phyloP scores from a whole-genome alignment of 139 green algal genomes.

The Eudorina sp. region DNA sequence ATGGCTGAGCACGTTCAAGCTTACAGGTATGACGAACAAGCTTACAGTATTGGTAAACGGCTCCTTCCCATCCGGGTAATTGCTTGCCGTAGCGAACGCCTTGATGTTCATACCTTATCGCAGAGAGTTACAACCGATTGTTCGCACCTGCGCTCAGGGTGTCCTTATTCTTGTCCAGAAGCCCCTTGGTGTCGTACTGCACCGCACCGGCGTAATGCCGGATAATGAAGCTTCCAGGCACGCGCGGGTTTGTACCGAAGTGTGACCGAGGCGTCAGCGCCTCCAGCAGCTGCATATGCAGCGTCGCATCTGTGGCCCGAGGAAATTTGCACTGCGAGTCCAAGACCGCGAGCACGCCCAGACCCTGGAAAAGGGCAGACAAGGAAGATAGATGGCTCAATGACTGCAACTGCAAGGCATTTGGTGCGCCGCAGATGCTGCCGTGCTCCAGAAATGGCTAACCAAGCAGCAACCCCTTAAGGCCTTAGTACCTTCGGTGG shows the following conservation, averaged over 20 bases:
- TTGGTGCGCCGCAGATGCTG: too few relatives aligned
- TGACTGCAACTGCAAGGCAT: too few relatives aligned
- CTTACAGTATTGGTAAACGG: too few relatives aligned
- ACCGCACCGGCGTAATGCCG: slow-evolving; percentile 85
- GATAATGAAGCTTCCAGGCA: slow-evolving; percentile 79
- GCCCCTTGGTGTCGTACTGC: slow-evolving; percentile 70
- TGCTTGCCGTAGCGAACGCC: too few relatives aligned
- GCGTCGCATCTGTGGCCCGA: slow-evolving; percentile 82
- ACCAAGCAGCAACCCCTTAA: too few relatives aligned
- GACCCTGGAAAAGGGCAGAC: slow-evolving; percentile 42
- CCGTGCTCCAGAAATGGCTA: too few relatives aligned
- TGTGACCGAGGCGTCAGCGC: slow-evolving; percentile 59
- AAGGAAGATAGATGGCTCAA: too few relatives aligned
- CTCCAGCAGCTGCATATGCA: slow-evolving; percentile 58
- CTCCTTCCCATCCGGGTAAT: too few relatives aligned
- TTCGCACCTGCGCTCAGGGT: slow-evolving; percentile 71
- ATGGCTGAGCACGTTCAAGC: too few relatives aligned
- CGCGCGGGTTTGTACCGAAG: slow-evolving; percentile 69
- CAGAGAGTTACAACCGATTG: too few relatives aligned
- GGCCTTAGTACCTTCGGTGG: slow-evolving; percentile 25
- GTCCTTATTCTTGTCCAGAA: slow-evolving; percentile 92
- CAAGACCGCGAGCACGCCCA: slow-evolving; percentile 93
- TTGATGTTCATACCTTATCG: too few relatives aligned
- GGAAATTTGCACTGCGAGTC: slow-evolving; percentile 93
- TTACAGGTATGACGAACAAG: too few relatives aligned